Percentiles rank a stretch among this genome's conserved stretches.
phyloP scores from a whole-genome alignment of 2,329 filamentous ascomycete genomes.

The Gnomoniopsis sp. region DNA sequence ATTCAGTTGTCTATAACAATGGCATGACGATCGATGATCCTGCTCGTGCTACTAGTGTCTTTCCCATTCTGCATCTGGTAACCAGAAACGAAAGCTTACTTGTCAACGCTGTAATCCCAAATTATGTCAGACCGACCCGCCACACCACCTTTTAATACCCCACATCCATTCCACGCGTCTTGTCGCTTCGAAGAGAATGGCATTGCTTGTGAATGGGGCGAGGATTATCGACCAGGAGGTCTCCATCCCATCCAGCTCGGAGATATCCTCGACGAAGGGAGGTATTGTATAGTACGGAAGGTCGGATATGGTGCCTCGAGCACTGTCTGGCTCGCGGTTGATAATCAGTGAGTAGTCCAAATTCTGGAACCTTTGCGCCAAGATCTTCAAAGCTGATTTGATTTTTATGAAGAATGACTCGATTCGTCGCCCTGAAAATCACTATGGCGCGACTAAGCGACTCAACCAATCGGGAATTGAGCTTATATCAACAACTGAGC shows the following conservation, averaged over 20 bases:
- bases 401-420: not conserved
- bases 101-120: not conserved
- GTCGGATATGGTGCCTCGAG: conserved; percentile 38
- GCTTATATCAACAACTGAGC: not conserved
- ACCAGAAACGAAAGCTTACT: not conserved
- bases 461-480: not conserved
- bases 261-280: conserved; percentile 34
- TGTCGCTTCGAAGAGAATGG: not conserved
- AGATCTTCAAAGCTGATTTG: not conserved
- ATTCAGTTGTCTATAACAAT: not conserved
- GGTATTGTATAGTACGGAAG: conserved; percentile 39
- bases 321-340: conserved; percentile 38
- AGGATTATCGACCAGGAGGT: conserved; percentile 24
- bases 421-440: conserved; percentile 8
- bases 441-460: not conserved
- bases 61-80: not conserved
- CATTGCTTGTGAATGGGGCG: not conserved
- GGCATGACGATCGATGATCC: not conserved
- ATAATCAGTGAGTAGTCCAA: not conserved
- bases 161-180: not conserved
- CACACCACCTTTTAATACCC: not conserved
- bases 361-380: not conserved
- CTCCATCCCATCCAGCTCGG: conserved; percentile 39
- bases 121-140: not conserved
- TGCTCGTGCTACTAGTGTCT: not conserved